Percentiles rank a stretch among this genome's conserved stretches.
Evolutionary conservation across 2,329 filamentous ascomycete genomes (phyloP).

Genomic region (Neophaeococcomyces aloes): DNA sequence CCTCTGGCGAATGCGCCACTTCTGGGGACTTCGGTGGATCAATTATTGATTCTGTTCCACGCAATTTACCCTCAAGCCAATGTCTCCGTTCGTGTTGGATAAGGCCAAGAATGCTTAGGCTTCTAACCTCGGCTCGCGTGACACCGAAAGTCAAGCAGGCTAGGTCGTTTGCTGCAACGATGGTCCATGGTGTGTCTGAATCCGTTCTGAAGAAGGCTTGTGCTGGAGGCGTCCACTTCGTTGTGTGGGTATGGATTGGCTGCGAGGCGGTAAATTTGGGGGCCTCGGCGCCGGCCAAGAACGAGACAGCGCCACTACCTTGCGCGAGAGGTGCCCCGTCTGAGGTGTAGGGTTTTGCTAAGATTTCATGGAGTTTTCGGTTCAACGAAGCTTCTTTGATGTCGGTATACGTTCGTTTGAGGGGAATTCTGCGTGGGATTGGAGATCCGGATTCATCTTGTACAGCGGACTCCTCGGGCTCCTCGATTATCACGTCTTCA

Average conservation of each 20-base stretch:
- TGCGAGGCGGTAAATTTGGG: slow-evolving; percentile 25
- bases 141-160: slow-evolving; percentile 98
- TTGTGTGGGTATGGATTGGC: slow-evolving; percentile 74
- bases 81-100: slow-evolving; percentile 78
- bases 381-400: slow-evolving; percentile 63
- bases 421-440: slow-evolving; percentile 50
- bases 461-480: slow-evolving; percentile 2
- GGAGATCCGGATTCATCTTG: slow-evolving; percentile 30
- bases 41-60: slow-evolving; percentile 46
- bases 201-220: slow-evolving; percentile 99
- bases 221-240: slow-evolving; percentile 78
- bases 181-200: slow-evolving; percentile 81
- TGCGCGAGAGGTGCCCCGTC: slow-evolving; percentile 34
- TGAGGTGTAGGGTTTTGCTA: slow-evolving; percentile 68
- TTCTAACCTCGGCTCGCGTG: slow-evolving; percentile 87
- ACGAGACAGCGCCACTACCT: slow-evolving; percentile 28
- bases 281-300: slow-evolving; percentile 8
- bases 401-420: slow-evolving; percentile 86
- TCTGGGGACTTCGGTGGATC: slow-evolving; percentile 26
- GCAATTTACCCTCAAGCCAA: slow-evolving; percentile 80
- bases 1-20: slow-evolving; percentile 25
- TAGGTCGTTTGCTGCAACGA: slow-evolving; percentile 88
- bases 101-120: slow-evolving; percentile 88
- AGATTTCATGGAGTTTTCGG: slow-evolving; percentile 71
- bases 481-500: not conserved